phyloP scores from a whole-genome alignment of 2,329 filamentous ascomycete genomes.

The Botrytis paeoniae region DNA sequence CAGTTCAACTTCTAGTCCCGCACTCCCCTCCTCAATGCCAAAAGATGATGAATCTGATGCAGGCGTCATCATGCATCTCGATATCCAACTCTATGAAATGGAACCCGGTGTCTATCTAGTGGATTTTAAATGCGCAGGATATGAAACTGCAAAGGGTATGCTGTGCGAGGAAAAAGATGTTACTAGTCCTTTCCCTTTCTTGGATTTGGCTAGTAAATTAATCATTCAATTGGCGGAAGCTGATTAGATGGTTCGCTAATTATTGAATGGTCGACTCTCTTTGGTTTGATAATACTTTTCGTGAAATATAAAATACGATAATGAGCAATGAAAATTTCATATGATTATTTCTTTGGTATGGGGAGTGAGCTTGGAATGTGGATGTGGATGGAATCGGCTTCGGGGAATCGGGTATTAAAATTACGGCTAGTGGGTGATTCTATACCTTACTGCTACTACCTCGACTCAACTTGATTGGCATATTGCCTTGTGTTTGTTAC shows the following conservation, averaged over 20 bases:
- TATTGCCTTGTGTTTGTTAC: neutral
- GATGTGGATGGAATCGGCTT: neutral
- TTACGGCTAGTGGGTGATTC: too few relatives aligned
- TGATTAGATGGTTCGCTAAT: constrained; percentile 44
- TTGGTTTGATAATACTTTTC: neutral
- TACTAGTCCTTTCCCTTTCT: constrained; percentile 90
- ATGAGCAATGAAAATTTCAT: constrained; percentile 1
- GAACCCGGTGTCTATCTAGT: constrained; percentile 91
- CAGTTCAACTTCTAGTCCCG: constrained; percentile 34
- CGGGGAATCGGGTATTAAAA: neutral
- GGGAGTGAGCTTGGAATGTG: neutral
- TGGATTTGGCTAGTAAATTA: constrained; percentile 87
- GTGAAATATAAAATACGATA: neutral
- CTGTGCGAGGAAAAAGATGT: constrained; percentile 89
- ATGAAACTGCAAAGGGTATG: constrained; percentile 75
- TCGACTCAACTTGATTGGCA: neutral
- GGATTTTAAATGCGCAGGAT: constrained; percentile 97
- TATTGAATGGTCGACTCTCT: neutral
- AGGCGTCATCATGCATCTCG: constrained; percentile 81
- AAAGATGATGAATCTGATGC: constrained; percentile 22
- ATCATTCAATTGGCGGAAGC: constrained; percentile 91
- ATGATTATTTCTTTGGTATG: neutral
- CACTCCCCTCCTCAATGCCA: constrained; percentile 23
- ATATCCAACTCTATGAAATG: constrained; percentile 94
- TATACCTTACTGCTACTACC: constrained; percentile 2